Conservation (phyloP, 208 protist genomes). For the Eutreptiella sp. region DNA sequence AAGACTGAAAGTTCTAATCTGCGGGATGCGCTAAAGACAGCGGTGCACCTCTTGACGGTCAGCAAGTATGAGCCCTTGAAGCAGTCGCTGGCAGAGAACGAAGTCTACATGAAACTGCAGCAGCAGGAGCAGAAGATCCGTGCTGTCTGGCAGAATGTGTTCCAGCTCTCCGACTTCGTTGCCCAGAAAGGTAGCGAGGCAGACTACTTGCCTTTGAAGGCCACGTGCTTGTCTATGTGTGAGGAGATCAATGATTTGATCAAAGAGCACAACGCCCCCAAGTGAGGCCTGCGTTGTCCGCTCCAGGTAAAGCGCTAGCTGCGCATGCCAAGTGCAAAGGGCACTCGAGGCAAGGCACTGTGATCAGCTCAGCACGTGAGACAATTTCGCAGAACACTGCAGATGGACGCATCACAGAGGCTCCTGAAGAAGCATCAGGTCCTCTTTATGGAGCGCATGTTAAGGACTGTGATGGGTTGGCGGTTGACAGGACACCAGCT, state of each 20-base stretch:
- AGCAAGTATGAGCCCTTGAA: constrained; percentile 46
- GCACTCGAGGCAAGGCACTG: too few species aligned
- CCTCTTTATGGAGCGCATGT: too few species aligned
- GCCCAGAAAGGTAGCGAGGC: constrained; percentile 74
- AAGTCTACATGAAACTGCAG: constrained; percentile 48
- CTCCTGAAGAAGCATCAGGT: too few species aligned
- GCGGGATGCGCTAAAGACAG: constrained; percentile 59
- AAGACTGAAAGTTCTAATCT: constrained; percentile 52
- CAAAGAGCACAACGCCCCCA: constrained; percentile 59
- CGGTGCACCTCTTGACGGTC: constrained; percentile 52
- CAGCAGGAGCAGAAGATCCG: constrained; percentile 73
- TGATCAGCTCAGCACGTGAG: too few species aligned
- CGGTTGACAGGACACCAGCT: too few species aligned
- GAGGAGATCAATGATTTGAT: constrained; percentile 70
- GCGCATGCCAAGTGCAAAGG: too few species aligned
- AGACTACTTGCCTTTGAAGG: constrained; percentile 67
- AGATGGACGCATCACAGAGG: too few species aligned
- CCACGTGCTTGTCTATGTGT: constrained; percentile 63
- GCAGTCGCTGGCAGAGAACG: constrained; percentile 48
- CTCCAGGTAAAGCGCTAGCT: too few species aligned
- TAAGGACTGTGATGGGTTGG: too few species aligned
- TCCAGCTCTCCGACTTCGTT: constrained; percentile 74
- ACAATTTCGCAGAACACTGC: too few species aligned
- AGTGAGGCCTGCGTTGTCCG: too few species aligned
- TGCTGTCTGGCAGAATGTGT: constrained; percentile 70